Conservation (phyloP, 768 basidiomycete species). For the Neoboletus subvelutipes region DNA sequence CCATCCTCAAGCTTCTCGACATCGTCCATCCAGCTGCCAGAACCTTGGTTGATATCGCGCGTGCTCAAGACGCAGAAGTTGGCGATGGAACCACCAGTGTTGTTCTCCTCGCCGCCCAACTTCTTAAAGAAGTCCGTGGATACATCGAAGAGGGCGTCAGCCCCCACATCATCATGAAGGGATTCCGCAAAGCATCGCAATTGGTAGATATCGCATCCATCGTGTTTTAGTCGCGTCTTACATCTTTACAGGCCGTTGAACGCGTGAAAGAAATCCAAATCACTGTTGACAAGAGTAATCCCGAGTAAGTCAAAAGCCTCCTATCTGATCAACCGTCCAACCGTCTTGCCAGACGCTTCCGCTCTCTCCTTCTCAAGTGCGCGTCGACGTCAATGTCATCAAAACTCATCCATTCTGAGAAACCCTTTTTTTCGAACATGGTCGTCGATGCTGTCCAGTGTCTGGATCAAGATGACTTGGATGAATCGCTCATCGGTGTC, state of each 20-base stretch:
- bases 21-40: slow-evolving; percentile 98
- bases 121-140: slow-evolving; percentile 87
- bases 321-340: slow-evolving; percentile 6
- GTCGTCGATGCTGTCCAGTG: slow-evolving; percentile 95
- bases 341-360: slow-evolving; percentile 68
- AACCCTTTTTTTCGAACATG: slow-evolving; percentile 98
- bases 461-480: slow-evolving; percentile 89
- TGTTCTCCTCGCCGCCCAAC: slow-evolving; percentile 89
- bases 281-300: slow-evolving; percentile 83
- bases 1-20: slow-evolving; percentile 94
- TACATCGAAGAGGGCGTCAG: slow-evolving; percentile 97
- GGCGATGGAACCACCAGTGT: slow-evolving; percentile 98
- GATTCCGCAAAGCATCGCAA: slow-evolving; percentile 83
- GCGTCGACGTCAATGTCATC: slow-evolving; percentile 99
- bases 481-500: slow-evolving; percentile 94
- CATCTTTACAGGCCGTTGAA: slow-evolving; percentile 63
- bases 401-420: slow-evolving; percentile 97
- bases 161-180: slow-evolving; percentile 97
- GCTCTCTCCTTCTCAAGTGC: slow-evolving; percentile 91
- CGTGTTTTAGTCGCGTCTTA: slow-evolving; percentile 9
- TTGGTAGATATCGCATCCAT: slow-evolving; percentile 53
- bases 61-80: slow-evolving; percentile 97
- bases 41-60: slow-evolving; percentile 97
- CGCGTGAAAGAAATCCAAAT: slow-evolving; percentile 89
- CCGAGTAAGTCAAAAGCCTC: slow-evolving; percentile 61